Percentiles rank a stretch among this genome's conserved stretches.
Conservation (phyloP, 768 basidiomycete species). For the Phylloporus arenicola region DNA sequence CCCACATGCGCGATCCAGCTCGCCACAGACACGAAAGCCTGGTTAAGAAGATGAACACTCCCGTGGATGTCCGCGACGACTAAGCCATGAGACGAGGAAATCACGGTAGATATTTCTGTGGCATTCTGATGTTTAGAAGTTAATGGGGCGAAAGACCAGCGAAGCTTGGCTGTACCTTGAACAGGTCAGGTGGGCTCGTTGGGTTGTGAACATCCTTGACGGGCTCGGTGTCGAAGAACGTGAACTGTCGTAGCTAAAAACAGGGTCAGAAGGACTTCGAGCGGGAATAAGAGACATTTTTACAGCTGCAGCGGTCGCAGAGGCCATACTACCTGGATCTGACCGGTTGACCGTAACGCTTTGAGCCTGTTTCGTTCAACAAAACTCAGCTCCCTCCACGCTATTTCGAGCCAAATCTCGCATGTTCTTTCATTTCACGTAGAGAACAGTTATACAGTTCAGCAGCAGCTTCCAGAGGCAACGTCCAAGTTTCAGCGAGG, state of each 20-base stretch:
- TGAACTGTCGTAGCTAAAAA: constrained; percentile 78
- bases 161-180: constrained; percentile 48
- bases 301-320: constrained; percentile 20
- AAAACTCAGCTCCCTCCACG: no score
- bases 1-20: constrained; percentile 79
- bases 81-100: constrained; percentile 58
- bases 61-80: constrained; percentile 86
- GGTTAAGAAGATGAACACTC: constrained; percentile 68
- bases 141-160: background rate
- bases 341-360: background rate
- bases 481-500: no score
- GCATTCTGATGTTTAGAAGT: constrained; percentile 39
- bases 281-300: background rate
- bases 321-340: constrained; percentile 13
- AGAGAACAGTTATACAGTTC: no score
- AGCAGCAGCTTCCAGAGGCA: no score
- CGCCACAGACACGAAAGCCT: constrained; percentile 61
- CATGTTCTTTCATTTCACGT: no score
- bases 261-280: constrained; percentile 5
- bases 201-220: constrained; percentile 80
- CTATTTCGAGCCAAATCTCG: no score
- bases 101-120: constrained; percentile 67
- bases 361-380: no score
- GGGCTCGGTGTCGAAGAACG: constrained; percentile 77
- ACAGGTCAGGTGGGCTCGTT: constrained; percentile 65